Evolutionary conservation across 108 stramenopile genomes (phyloP).

Genomic region (Nitzschia putrida): DNA sequence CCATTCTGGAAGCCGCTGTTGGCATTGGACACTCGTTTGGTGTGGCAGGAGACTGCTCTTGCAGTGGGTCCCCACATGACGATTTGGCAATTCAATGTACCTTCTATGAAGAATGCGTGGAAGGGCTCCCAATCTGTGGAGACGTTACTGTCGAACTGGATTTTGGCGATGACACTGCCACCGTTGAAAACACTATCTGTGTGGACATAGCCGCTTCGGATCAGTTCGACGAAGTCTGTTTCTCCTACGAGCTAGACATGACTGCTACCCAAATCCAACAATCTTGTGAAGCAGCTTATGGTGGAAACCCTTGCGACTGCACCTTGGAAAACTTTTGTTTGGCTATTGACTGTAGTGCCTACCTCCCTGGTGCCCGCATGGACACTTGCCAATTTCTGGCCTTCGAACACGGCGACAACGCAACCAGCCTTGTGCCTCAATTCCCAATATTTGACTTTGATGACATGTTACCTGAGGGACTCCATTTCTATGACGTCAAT

Average conservation of each 20-base stretch:
- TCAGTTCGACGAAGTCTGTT: constrained; percentile 24
- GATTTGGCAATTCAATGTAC: constrained; percentile 18
- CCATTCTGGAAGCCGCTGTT: constrained; percentile 30
- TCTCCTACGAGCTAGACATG: constrained; percentile 24
- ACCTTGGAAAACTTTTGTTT: constrained; percentile 23
- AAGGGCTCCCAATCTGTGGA: constrained; percentile 13
- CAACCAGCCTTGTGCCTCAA: constrained; percentile 6
- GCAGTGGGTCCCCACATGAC: constrained; percentile 3
- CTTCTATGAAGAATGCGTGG: constrained; percentile 8
- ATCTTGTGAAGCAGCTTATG: constrained; percentile 27
- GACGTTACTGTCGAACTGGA: constrained; percentile 13
- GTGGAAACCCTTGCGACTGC: constrained; percentile 27
- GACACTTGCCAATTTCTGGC: constrained; percentile 31
- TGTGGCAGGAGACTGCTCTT: constrained; percentile 21
- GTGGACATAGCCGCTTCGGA: constrained; percentile 12
- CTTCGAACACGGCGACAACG: constrained; percentile 5
- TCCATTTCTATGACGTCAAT: constrained; percentile 4
- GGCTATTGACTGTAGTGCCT: constrained; percentile 24
- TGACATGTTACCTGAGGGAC: neutral
- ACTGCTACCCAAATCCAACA: neutral
- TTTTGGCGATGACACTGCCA: constrained; percentile 5
- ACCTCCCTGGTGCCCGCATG: constrained; percentile 29
- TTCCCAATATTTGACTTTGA: constrained; percentile 23
- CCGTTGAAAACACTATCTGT: constrained; percentile 10
- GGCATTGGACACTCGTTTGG: constrained; percentile 34